Conservation (phyloP, 441 rosid genomes). For the Codiaeum variegatum region DNA sequence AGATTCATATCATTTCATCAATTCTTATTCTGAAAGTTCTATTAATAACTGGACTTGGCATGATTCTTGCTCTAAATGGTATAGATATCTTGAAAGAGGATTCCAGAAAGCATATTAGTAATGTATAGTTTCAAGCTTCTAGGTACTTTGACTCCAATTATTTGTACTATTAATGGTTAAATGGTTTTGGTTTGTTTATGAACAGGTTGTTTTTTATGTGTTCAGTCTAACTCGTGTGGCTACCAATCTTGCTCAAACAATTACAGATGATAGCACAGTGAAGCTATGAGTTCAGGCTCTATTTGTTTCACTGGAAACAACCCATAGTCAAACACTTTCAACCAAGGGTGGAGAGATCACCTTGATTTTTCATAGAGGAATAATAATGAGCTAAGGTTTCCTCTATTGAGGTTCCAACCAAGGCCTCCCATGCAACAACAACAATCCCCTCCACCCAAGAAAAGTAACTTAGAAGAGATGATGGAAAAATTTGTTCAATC, state of each 20-base stretch:
- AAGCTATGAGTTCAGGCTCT: constrained; percentile 46
- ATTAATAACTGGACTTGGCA: constrained; percentile 38
- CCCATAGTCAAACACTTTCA: too few species aligned
- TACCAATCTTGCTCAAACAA: constrained; percentile 41
- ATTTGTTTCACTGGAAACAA: too few species aligned
- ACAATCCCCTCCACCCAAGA: too few species aligned
- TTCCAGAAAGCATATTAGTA: constrained; percentile 46
- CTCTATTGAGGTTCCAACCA: too few species aligned
- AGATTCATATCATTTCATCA: too few species aligned
- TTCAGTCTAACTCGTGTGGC: constrained; percentile 53
- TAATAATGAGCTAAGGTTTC: too few species aligned
- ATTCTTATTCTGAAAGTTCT: constrained; percentile 41
- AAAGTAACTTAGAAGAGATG: too few species aligned
- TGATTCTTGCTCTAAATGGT: constrained; percentile 37
- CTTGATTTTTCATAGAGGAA: too few species aligned
- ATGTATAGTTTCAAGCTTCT: constrained; percentile 20
- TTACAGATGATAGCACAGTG: constrained; percentile 40
- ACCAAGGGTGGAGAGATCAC: too few species aligned
- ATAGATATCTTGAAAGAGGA: constrained; percentile 39
- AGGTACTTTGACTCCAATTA: neutral
- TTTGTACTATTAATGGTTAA: neutral
- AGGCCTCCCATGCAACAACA: too few species aligned
- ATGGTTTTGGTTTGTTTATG: neutral
- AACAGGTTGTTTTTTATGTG: constrained; percentile 51
- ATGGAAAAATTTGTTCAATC: too few species aligned